phyloP scores from a whole-genome alignment of 2,329 filamentous ascomycete genomes.

The Aspergillus sp. region DNA sequence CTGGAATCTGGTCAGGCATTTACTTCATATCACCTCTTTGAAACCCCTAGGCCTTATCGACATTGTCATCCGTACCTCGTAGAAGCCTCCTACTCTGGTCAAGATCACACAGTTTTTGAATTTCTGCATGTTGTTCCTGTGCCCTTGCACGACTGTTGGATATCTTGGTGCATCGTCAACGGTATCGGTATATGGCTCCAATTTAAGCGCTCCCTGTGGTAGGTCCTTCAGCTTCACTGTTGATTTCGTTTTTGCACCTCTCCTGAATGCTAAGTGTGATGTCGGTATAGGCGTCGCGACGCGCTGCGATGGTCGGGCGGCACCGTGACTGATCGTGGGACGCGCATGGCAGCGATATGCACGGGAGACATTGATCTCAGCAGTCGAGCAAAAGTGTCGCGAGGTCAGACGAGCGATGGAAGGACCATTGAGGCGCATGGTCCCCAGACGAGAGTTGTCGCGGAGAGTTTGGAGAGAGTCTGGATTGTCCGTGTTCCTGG shows the following conservation, averaged over 20 bases:
- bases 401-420: slow-evolving; percentile 12
- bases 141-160: slow-evolving; percentile 86
- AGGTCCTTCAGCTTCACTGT: slow-evolving; percentile 48
- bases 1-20: slow-evolving; percentile 30
- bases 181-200: slow-evolving; percentile 42
- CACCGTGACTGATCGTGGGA: slow-evolving; percentile 33
- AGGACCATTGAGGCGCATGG: slow-evolving; percentile 27
- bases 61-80: slow-evolving; percentile 59
- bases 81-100: slow-evolving; percentile 92
- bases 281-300: slow-evolving; percentile 15
- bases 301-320: slow-evolving; percentile 21
- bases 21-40: neutral
- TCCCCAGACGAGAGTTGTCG: slow-evolving; percentile 9
- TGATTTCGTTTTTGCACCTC: slow-evolving; percentile 39
- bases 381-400: slow-evolving; percentile 1
- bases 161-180: slow-evolving; percentile 60
- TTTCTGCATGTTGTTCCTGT: slow-evolving; percentile 82
- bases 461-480: slow-evolving; percentile 1
- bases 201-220: slow-evolving; percentile 56
- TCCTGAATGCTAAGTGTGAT: slow-evolving; percentile 16
- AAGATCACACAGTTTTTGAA: slow-evolving; percentile 89
- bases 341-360: slow-evolving; percentile 23
- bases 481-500: slow-evolving; percentile 1
- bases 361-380: neutral
- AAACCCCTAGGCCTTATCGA: neutral